Conservation (phyloP, 495 filamentous ascomycete species). For the Pyrenopolyporus hunteri region DNA sequence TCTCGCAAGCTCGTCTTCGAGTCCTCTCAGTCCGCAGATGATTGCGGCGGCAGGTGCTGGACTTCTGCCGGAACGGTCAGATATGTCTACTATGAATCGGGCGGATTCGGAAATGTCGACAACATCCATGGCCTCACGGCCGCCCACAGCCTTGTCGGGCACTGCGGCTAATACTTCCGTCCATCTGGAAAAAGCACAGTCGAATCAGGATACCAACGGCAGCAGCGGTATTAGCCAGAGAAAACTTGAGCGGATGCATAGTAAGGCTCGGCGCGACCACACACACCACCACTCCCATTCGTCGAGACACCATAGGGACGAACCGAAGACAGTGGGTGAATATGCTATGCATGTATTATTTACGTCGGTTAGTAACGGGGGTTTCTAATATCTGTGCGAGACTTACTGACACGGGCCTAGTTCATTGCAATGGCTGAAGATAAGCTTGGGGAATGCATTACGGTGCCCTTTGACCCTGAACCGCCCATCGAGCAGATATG, state of each 20-base stretch:
- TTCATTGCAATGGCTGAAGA: constrained; percentile 87
- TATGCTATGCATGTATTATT: constrained; percentile 97
- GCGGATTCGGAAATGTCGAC: constrained; percentile 48
- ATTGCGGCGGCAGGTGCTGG: constrained; percentile 70
- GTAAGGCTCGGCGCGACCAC: constrained; percentile 71
- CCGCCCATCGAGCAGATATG: constrained; percentile 86
- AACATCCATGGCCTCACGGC: constrained; percentile 41
- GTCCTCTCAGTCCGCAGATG: constrained; percentile 82
- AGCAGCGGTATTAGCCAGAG: constrained; percentile 44
- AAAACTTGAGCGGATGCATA: constrained; percentile 68
- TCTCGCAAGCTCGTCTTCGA: constrained; percentile 64
- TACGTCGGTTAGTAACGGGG: constrained; percentile 69
- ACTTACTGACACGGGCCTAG: constrained; percentile 43
- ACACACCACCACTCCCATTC: constrained; percentile 84
- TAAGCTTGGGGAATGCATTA: constrained; percentile 86
- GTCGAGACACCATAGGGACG: constrained; percentile 70
- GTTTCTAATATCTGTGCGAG: background rate
- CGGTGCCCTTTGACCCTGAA: constrained; percentile 73
- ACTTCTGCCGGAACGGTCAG: constrained; percentile 51
- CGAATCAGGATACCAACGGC: constrained; percentile 37
- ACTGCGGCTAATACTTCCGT: constrained; percentile 46
- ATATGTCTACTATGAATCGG: constrained; percentile 50
- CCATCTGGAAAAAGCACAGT: constrained; percentile 44
- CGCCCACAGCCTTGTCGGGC: constrained; percentile 51
- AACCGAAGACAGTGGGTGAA: constrained; percentile 90